These are phyloP conservation scores for Luffa acutangula DNA, from an alignment of 306 rosid genomes.

Conservation along the genomic window DNA sequence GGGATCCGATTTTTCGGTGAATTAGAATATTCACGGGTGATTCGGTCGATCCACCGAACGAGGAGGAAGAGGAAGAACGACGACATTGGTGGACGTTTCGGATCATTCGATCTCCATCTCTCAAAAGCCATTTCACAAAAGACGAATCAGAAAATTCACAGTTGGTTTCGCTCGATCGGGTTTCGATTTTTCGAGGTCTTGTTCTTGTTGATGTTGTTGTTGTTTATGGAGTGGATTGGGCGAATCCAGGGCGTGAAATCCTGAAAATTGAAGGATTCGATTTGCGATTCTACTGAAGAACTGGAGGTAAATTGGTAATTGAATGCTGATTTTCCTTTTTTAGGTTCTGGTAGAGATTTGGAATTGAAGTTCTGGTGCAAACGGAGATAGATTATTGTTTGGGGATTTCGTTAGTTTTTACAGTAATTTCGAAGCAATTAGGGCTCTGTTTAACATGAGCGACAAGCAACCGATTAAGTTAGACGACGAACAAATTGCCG, in stretches of 20 bases:
- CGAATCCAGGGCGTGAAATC: neutral
- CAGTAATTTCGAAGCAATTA: neutral
- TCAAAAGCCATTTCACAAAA: neutral
- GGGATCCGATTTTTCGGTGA: slow-evolving; percentile 10
- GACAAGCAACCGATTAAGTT: slow-evolving; percentile 44
- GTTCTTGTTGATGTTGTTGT: neutral
- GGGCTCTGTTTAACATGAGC: slow-evolving; percentile 36
- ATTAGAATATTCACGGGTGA: slow-evolving; percentile 6
- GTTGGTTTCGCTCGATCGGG: neutral
- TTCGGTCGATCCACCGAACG: slow-evolving; percentile 12
- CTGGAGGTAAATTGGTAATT: neutral
- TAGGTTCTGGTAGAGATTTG: neutral
- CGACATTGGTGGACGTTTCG: slow-evolving; percentile 4
- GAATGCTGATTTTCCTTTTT: neutral
- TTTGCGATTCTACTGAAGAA: neutral
- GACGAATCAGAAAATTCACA: neutral
- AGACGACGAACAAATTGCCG: slow-evolving; percentile 75
- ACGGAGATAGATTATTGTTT: neutral
- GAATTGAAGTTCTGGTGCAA: neutral
- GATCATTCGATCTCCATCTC: neutral
- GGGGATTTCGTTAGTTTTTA: neutral
- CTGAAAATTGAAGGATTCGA: neutral
- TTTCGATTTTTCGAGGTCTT: neutral
- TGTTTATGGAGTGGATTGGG: neutral
- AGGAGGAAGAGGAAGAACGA: slow-evolving; percentile 19